These are phyloP conservation scores for Ogataea trehaloabstinens DNA, from an alignment of 805 yeast genomes.

Conservation along the genomic window DNA sequence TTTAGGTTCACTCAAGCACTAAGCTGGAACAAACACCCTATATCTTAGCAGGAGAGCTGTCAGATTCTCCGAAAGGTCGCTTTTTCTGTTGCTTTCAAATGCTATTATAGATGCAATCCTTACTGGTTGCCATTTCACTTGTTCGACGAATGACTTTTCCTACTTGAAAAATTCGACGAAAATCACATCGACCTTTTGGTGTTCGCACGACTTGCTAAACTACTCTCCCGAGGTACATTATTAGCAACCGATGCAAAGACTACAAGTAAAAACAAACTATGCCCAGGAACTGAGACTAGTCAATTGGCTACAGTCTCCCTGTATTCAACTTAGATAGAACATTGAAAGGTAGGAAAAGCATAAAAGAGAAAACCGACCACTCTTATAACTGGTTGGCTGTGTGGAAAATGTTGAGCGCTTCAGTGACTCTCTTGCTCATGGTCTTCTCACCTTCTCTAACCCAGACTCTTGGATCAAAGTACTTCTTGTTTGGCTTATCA, in stretches of 20 bases:
- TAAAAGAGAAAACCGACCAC: background rate
- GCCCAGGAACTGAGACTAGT: too few relatives aligned
- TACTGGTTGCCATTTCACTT: too few relatives aligned
- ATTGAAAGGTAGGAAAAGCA: background rate
- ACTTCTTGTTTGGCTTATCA: constrained; percentile 99
- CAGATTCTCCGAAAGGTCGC: background rate
- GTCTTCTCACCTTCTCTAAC: constrained; percentile 99
- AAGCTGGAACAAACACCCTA: too few relatives aligned
- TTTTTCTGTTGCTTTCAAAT: background rate
- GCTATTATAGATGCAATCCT: background rate
- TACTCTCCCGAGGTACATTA: too few relatives aligned
- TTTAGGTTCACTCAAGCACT: too few relatives aligned
- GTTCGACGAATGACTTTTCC: background rate
- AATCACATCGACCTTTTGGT: background rate
- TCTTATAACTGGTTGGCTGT: constrained; percentile 57
- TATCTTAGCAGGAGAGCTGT: too few relatives aligned
- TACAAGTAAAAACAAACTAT: too few relatives aligned
- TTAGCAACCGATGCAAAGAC: too few relatives aligned
- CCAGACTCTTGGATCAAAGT: constrained; percentile 99
- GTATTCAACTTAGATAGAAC: background rate
- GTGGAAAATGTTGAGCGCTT: constrained; percentile 86
- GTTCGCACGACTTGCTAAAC: background rate
- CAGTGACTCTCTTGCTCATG: constrained; percentile 81
- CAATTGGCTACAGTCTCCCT: too few relatives aligned
- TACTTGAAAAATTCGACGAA: background rate